Base-by-base conservation (phyloP, 2,329 filamentous ascomycete species). In the Neoarthrinium moseri region DNA sequence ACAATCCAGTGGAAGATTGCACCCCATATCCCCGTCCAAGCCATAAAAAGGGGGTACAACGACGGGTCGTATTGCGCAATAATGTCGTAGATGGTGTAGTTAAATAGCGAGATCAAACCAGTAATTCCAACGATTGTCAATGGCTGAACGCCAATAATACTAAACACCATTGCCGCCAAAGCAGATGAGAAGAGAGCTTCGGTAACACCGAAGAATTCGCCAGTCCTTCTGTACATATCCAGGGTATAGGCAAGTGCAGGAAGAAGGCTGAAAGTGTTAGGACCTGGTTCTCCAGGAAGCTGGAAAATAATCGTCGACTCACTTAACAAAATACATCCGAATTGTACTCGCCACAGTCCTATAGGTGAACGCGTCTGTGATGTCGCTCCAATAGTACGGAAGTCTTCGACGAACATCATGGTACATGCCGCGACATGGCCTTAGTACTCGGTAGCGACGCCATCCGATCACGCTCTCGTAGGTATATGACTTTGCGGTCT, bases 81-180 rank as follows among this genome's bases (percentile, higher is more conserved):
- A 43, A 81, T 81, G 47, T 81, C 75, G 60, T 77, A 81, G 50
- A 80, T 79, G 20, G 78, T 82, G 54, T 78, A 81, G 56, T 81
- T 80, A 66, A 82, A 81, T 0, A 77, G 57, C 3, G 70, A 72
- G 29, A 78, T 77, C 21, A 77, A 58, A 49, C 78, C 78, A 4
- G 77, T 80, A 29, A 81, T 74, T 5, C 78, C 78, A 13, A 81
- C 76, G 15, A 81, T 77, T 4, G 75, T 80, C 34, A 81, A 59
- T 0, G 78, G 78, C 54, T 81, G 77, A 23, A 70, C 74, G 18
- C 68, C 68, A 2, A 80, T 54, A 5, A 73, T 55, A 53, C 73
- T 78, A 58, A 80, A 80, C 2, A 80, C 70, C 53, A 79, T 70
- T 3, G 75, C 75, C 2, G 74, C 76, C n/a, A 80, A 58, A 3